Evolutionary conservation across 2,329 filamentous ascomycete species (phyloP).

Genomic region (Ascomycota sp.): DNA sequence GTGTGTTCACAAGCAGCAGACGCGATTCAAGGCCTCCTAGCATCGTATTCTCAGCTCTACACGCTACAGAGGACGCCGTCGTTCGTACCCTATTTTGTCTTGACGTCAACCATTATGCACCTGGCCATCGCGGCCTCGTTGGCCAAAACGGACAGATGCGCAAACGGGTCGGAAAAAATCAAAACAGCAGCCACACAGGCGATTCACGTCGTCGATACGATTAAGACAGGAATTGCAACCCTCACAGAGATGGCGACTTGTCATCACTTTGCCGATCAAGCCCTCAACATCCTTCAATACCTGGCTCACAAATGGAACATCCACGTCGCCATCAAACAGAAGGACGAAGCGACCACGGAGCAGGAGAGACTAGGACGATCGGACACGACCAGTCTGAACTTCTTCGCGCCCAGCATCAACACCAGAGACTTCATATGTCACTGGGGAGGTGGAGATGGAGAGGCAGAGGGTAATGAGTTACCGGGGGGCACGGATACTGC

Average conservation of each 20-base stretch:
- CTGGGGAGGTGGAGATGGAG: conserved; percentile 15
- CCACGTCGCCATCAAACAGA: conserved; percentile 21
- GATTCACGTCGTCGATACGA: conserved; percentile 20
- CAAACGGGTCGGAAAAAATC: conserved; percentile 6
- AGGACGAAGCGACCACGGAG: conserved; percentile 8
- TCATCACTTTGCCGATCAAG: conserved; percentile 39
- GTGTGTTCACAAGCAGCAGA: conserved; percentile 43
- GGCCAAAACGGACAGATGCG: conserved; percentile 2
- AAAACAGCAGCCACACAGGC: conserved; percentile 15
- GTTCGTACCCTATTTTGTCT: conserved; percentile 41
- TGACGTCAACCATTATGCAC: conserved; percentile 40
- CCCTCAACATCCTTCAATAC: conserved; percentile 36
- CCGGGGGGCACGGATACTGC: conserved; percentile 9
- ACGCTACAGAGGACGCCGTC: conserved; percentile 37
- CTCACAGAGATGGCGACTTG: conserved; percentile 40
- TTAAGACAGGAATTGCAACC: conserved; percentile 34
- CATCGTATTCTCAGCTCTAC: conserved; percentile 37
- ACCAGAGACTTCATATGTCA: conserved; percentile 26
- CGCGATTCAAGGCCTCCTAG: conserved; percentile 33
- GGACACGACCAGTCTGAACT: conserved; percentile 31
- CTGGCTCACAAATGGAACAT: conserved; percentile 39
- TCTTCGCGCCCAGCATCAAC: conserved; percentile 30
- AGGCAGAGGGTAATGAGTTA: too few relatives aligned
- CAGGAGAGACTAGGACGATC: conserved; percentile 24
- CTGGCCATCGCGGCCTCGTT: conserved; percentile 27